phyloP scores from a whole-genome alignment of 352 stramenopile genomes.

The Pythium utonaiense region DNA sequence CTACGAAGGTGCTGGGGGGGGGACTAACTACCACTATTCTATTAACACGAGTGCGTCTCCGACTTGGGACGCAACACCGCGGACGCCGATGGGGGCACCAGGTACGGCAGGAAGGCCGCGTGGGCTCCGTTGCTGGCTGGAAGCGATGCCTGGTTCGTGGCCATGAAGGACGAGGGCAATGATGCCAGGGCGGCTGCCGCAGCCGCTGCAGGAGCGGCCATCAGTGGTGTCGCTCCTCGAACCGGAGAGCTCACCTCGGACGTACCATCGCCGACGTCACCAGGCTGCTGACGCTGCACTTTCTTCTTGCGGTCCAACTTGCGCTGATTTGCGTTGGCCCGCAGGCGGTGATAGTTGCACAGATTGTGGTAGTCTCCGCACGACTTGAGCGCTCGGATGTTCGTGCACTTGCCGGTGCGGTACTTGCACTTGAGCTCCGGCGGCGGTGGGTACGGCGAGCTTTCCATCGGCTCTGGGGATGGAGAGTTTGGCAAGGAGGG shows the following conservation, averaged over 20 bases:
- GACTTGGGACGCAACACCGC: constrained; percentile 15
- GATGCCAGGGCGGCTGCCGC: constrained; percentile 24
- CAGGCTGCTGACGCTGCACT: constrained; percentile 46
- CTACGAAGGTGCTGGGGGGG: not conserved
- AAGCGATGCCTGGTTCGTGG: not conserved
- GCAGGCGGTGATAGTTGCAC: constrained; percentile 79
- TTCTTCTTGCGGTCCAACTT: constrained; percentile 86
- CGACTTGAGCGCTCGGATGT: constrained; percentile 67
- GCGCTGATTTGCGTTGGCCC: constrained; percentile 77
- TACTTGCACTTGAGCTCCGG: constrained; percentile 74
- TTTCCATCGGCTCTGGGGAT: constrained; percentile 17
- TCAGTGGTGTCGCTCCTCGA: not conserved
- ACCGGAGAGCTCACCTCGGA: constrained; percentile 8
- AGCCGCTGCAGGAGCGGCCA: constrained; percentile 3
- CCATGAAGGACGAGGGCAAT: constrained; percentile 14
- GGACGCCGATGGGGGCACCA: constrained; percentile 7
- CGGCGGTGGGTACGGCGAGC: constrained; percentile 14
- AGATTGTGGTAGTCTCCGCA: constrained; percentile 80
- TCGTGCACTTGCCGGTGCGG: constrained; percentile 77
- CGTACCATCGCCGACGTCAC: constrained; percentile 1
- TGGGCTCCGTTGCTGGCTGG: not conserved
- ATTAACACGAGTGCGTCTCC: constrained; percentile 20
- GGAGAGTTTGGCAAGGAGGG: constrained; percentile 11
- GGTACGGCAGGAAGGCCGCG: constrained; percentile 9
- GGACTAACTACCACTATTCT: constrained; percentile 3